phyloP scores from a whole-genome alignment of 23 red algal species.

The Gracilaria caudata region DNA sequence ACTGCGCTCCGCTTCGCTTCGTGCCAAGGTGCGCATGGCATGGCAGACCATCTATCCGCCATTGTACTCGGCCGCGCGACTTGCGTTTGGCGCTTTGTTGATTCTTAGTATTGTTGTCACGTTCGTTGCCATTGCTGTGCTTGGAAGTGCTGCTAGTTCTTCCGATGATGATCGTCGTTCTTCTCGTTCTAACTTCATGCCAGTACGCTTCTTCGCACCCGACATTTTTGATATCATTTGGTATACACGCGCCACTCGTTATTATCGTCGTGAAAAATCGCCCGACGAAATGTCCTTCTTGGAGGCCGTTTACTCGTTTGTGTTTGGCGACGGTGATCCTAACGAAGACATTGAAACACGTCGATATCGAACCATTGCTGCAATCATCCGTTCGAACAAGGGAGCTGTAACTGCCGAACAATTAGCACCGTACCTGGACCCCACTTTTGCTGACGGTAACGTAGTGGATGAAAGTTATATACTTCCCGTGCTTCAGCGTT shows the following conservation, averaged over 20 bases:
- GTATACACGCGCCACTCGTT: conserved; percentile 34
- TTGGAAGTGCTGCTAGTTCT: conserved; percentile 42
- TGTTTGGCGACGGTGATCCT: conserved; percentile 99
- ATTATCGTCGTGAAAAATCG: conserved; percentile 19
- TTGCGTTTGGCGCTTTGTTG: conserved; percentile 88
- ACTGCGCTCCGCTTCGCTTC: conserved; percentile 53
- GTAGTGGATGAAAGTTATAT: conserved; percentile 87
- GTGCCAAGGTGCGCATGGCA: conserved; percentile 52
- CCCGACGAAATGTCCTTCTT: conserved; percentile 82
- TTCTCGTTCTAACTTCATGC: conserved; percentile 26
- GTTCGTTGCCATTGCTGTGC: conserved; percentile 71
- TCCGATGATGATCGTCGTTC: conserved; percentile 59
- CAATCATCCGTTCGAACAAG: conserved; percentile 73
- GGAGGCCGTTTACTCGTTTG: conserved; percentile 95
- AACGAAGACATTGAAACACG: conserved; percentile 80
- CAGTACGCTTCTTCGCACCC: conserved; percentile 71
- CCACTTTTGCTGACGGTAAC: not conserved
- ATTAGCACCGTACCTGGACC: conserved; percentile 81
- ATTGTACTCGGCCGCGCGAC: conserved; percentile 70
- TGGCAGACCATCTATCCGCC: conserved; percentile 65
- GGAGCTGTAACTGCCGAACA: conserved; percentile 95
- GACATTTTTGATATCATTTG: conserved; percentile 81
- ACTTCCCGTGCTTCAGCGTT: conserved; percentile 86
- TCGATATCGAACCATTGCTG: conserved; percentile 74
- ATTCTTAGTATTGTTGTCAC: conserved; percentile 83